Percentiles rank a stretch among this genome's conserved stretches.
Conservation (phyloP, 768 basidiomycete genomes). For the Mycena galericulata region DNA sequence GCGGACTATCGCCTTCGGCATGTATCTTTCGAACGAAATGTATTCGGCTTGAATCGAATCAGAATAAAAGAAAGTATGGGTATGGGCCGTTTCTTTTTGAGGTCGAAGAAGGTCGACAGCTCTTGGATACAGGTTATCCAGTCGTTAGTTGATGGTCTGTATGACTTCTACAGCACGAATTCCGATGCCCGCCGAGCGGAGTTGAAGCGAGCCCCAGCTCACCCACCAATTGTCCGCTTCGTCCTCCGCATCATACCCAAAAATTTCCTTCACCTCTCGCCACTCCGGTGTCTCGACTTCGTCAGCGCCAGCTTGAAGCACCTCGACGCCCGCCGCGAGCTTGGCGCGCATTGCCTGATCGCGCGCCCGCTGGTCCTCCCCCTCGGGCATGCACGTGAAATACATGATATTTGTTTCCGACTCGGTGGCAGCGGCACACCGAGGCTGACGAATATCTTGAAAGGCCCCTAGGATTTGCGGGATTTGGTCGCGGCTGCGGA, state of each 20-base stretch:
- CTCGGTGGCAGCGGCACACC: constrained; percentile 54
- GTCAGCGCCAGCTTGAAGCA: constrained; percentile 34
- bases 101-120: too few species aligned
- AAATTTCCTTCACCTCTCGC: constrained; percentile 60
- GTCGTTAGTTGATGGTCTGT: too few species aligned
- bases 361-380: constrained; percentile 56
- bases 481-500: constrained; percentile 63
- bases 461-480: constrained; percentile 62
- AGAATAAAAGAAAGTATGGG: too few species aligned
- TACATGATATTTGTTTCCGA: constrained; percentile 60
- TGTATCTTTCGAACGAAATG: too few species aligned
- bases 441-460: constrained; percentile 64
- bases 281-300: constrained; percentile 51
- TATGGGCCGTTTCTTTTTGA: too few species aligned
- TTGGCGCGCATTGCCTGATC: constrained; percentile 40
- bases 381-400: constrained; percentile 59
- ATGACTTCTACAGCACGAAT: too few species aligned
- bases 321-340: not conserved
- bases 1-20: too few species aligned
- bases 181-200: too few species aligned
- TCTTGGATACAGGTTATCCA: too few species aligned
- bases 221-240: constrained; percentile 74
- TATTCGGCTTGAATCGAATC: too few species aligned
- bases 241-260: constrained; percentile 68
- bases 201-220: constrained; percentile 52